These are phyloP conservation scores for Pythium apleroticum DNA, from an alignment of 352 stramenopile genomes.

Conservation along the genomic window DNA sequence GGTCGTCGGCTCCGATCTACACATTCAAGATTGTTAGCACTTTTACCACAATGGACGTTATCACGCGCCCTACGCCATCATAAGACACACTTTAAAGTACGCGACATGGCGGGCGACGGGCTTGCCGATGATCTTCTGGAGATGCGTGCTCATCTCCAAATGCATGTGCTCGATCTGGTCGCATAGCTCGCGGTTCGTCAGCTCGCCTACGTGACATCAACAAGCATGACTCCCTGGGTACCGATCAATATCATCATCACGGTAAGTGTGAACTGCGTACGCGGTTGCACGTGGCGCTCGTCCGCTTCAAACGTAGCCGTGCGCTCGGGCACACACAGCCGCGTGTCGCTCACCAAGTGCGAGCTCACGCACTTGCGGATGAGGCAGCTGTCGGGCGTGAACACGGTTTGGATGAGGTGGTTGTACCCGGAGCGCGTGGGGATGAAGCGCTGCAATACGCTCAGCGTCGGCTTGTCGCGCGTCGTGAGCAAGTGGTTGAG, in stretches of 20 bases:
- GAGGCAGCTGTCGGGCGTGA: constrained; percentile 55
- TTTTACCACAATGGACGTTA: too few species aligned
- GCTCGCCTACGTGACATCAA: constrained; percentile 35
- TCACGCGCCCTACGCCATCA: too few species aligned
- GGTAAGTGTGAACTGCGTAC: constrained; percentile 24
- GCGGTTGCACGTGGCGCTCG: constrained; percentile 42
- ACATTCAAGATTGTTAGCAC: too few species aligned
- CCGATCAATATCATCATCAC: too few species aligned
- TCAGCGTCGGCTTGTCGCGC: constrained; percentile 53
- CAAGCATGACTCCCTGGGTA: too few species aligned
- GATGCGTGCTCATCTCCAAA: constrained; percentile 50
- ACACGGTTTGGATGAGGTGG: constrained; percentile 60
- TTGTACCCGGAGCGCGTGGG: constrained; percentile 73
- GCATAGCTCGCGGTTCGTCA: constrained; percentile 47
- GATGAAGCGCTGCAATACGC: constrained; percentile 67
- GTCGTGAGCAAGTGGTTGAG: constrained; percentile 48
- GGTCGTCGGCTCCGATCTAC: constrained; percentile 57
- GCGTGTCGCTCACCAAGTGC: constrained; percentile 41
- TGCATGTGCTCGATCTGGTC: constrained; percentile 57
- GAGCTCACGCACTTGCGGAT: constrained; percentile 70
- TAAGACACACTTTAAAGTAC: constrained; percentile 62
- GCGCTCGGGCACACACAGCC: constrained; percentile 37
- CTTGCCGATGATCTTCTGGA: constrained; percentile 64
- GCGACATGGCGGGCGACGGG: constrained; percentile 51
- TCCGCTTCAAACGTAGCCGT: constrained; percentile 63